phyloP scores from a whole-genome alignment of 2,329 filamentous ascomycete species.

The Colletotrichum navitas region DNA sequence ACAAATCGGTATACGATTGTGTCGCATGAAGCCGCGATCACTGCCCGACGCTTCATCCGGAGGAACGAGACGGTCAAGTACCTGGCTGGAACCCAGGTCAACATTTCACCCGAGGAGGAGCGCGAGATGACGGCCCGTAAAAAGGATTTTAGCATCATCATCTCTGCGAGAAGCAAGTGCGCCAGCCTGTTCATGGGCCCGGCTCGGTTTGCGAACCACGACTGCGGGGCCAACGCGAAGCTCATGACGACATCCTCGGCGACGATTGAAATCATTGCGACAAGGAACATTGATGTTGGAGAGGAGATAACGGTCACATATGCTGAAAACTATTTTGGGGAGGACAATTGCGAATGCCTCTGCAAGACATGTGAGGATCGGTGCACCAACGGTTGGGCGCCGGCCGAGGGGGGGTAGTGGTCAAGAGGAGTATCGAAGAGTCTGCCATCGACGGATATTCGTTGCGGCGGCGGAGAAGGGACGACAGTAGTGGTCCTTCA shows the following conservation, averaged over 20 bases:
- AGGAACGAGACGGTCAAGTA: constrained; percentile 92
- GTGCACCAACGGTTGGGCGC: constrained; percentile 85
- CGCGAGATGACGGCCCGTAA: constrained; percentile 81
- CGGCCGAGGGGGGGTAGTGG: constrained; percentile 60
- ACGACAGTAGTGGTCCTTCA: constrained; percentile 61
- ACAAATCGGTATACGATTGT: constrained; percentile 96
- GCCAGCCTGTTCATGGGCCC: constrained; percentile 95
- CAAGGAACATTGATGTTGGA: constrained; percentile 83
- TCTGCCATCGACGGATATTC: constrained; percentile 64
- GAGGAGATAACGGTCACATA: constrained; percentile 98
- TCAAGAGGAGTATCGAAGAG: constrained; percentile 68
- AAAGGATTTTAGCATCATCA: constrained; percentile 97
- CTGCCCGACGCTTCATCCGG: constrained; percentile 82
- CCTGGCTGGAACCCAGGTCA: constrained; percentile 89
- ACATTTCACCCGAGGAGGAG: constrained; percentile 93
- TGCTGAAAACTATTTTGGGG: constrained; percentile 95
- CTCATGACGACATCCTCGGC: constrained; percentile 86
- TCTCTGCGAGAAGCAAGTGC: constrained; percentile 91
- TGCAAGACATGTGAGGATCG: constrained; percentile 87
- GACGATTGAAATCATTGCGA: constrained; percentile 91
- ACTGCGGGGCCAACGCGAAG: constrained; percentile 92
- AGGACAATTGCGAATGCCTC: constrained; percentile 93
- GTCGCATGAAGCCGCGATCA: constrained; percentile 88
- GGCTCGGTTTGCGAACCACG: constrained; percentile 96
- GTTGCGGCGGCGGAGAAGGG: constrained; percentile 66